Percentiles rank a stretch among this genome's conserved stretches.
These are phyloP conservation scores for Lipomyces sp. DNA, from an alignment of 805 yeast species.

Conservation along the genomic window DNA sequence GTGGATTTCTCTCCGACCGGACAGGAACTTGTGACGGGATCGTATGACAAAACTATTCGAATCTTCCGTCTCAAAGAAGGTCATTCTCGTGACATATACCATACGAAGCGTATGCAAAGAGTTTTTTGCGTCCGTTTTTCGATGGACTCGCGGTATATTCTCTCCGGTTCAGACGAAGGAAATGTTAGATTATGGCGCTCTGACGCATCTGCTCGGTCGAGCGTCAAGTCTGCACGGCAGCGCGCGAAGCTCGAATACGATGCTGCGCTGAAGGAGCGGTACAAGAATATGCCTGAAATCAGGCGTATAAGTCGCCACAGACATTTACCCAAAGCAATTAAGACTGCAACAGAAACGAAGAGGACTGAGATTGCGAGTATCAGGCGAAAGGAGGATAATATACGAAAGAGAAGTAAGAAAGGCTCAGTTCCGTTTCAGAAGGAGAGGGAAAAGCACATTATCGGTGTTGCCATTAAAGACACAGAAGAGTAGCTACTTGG, in stretches of 20 bases:
- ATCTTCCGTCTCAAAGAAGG: constrained; percentile 74
- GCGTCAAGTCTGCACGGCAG: constrained; percentile 74
- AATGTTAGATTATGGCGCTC: constrained; percentile 93
- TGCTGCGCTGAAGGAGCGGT: constrained; percentile 85
- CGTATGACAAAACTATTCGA: constrained; percentile 90
- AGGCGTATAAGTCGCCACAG: constrained; percentile 86
- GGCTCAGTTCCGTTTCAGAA: constrained; percentile 42
- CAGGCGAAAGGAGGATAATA: constrained; percentile 79
- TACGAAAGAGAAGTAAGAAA: constrained; percentile 68
- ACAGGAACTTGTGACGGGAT: constrained; percentile 89
- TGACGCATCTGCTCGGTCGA: constrained; percentile 77
- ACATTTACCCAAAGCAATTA: constrained; percentile 81
- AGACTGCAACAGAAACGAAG: constrained; percentile 87
- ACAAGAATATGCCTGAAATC: constrained; percentile 94
- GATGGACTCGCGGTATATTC: constrained; percentile 82
- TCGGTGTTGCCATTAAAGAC: constrained; percentile 60
- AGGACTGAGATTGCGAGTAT: constrained; percentile 65
- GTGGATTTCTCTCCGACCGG: constrained; percentile 97
- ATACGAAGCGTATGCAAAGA: constrained; percentile 96
- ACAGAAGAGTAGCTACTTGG: constrained; percentile 32
- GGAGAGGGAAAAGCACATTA: constrained; percentile 86
- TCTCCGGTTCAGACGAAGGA: constrained; percentile 94
- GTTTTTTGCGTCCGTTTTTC: constrained; percentile 79
- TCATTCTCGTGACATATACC: constrained; percentile 92
- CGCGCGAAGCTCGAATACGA: constrained; percentile 85